Conservation (phyloP, 495 filamentous ascomycete species). For the Apiosordaria backusii region DNA sequence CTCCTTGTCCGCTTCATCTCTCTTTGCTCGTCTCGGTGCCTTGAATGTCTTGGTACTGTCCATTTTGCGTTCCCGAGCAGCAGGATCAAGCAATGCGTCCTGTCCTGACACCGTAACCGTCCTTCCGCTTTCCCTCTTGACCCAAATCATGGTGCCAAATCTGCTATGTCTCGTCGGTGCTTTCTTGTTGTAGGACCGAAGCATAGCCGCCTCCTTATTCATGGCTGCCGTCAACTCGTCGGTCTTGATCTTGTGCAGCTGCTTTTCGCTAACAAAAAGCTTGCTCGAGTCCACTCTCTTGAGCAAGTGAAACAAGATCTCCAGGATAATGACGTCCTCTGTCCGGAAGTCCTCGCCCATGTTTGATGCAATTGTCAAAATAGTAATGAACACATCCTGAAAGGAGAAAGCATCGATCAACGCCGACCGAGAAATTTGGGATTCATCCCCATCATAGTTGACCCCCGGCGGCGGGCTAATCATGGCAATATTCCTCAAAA, state of each 20-base stretch:
- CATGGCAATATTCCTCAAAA: slow-evolving; percentile 81
- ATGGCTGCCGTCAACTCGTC: slow-evolving; percentile 73
- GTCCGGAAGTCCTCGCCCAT: slow-evolving; percentile 88
- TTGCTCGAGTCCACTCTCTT: slow-evolving; percentile 85
- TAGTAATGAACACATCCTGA: slow-evolving; percentile 82
- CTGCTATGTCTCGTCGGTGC: slow-evolving; percentile 87
- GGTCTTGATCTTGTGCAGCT: slow-evolving; percentile 60
- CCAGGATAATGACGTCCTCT: slow-evolving; percentile 81
- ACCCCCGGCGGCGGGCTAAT: slow-evolving; percentile 64
- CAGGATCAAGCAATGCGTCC: slow-evolving; percentile 69
- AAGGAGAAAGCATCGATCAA: slow-evolving; percentile 82
- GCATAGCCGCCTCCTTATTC: slow-evolving; percentile 74
- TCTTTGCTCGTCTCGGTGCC: slow-evolving; percentile 63
- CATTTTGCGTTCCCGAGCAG: slow-evolving; percentile 76
- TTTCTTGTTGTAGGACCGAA: slow-evolving; percentile 69
- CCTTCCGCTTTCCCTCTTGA: slow-evolving; percentile 79
- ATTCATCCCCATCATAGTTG: slow-evolving; percentile 65
- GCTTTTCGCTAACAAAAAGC: slow-evolving; percentile 76
- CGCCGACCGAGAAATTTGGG: slow-evolving; percentile 82
- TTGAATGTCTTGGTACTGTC: slow-evolving; percentile 89
- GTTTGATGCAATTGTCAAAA: slow-evolving; percentile 83
- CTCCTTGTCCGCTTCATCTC: slow-evolving; percentile 64
- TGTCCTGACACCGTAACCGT: slow-evolving; percentile 86
- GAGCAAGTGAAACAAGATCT: slow-evolving; percentile 85
- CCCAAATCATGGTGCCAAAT: slow-evolving; percentile 97